Evolutionary conservation across 345 rosid species (phyloP).

Genomic region (Arabidopsis arenosa): DNA sequence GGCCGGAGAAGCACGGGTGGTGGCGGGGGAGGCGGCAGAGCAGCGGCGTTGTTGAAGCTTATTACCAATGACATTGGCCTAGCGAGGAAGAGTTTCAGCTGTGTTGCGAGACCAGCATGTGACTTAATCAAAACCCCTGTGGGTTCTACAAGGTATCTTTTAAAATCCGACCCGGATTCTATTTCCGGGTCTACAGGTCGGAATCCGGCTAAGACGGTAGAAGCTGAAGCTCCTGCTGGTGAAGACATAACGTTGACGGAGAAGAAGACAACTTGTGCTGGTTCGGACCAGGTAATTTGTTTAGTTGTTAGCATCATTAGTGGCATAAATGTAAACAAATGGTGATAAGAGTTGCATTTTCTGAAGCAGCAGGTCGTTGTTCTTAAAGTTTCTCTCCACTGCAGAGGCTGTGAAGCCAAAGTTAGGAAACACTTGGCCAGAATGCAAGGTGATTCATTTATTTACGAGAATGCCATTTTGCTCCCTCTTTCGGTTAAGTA

Average conservation of each 20-base stretch:
- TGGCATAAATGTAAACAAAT: conserved; percentile 29
- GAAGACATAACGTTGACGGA: conserved; percentile 23
- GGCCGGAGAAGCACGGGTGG: conserved; percentile 29
- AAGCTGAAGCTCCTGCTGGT: not conserved
- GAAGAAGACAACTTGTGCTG: conserved; percentile 18
- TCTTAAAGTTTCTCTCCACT: conserved; percentile 87
- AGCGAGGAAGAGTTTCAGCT: conserved; percentile 52
- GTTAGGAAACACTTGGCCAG: conserved; percentile 83
- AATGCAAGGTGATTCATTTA: conserved; percentile 71
- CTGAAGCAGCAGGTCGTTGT: conserved; percentile 69
- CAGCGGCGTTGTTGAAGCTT: conserved; percentile 37
- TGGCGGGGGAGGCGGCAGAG: conserved; percentile 26
- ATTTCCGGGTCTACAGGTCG: conserved; percentile 52
- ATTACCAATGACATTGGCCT: conserved; percentile 34
- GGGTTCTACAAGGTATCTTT: conserved; percentile 73
- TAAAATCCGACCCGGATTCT: conserved; percentile 52
- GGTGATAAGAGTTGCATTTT: conserved; percentile 13
- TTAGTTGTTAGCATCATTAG: conserved; percentile 25
- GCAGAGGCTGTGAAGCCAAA: conserved; percentile 93
- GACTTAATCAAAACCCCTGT: conserved; percentile 62
- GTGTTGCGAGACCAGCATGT: conserved; percentile 44
- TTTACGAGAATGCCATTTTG: conserved; percentile 28
- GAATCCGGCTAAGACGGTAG: conserved; percentile 47
- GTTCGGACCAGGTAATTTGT: conserved; percentile 41
- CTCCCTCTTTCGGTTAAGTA: not conserved